Evolutionary conservation across 306 rosid species (phyloP).

Genomic region (Cicer cuneatum): DNA sequence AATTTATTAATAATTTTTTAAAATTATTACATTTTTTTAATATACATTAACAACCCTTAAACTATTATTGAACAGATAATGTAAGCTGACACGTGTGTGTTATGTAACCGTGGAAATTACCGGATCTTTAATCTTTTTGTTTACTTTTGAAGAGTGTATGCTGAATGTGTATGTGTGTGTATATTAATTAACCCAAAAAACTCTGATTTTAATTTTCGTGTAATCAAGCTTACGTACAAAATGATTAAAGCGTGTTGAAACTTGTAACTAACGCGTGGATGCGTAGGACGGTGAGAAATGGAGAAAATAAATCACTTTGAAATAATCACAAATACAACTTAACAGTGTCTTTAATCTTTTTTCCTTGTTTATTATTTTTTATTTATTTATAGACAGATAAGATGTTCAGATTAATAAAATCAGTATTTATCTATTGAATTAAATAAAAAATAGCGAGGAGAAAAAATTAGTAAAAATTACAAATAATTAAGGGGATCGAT

Average conservation of each 20-base stretch:
- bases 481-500: no score
- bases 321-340: not conserved
- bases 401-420: no score
- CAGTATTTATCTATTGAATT: no score
- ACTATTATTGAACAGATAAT: no score
- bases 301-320: not conserved
- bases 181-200: not conserved
- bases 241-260: constrained; percentile 22
- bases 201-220: not conserved
- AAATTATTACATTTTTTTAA: no score
- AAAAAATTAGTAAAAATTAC: no score
- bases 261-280: constrained; percentile 21
- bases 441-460: no score
- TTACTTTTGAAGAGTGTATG: not conserved
- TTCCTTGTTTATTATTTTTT: no score
- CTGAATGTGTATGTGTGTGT: not conserved
- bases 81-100: no score
- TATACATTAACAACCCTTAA: no score
- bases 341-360: not conserved
- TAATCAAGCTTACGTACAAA: constrained; percentile 27
- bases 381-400: no score
- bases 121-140: not conserved
- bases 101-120: not conserved
- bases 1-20: no score
- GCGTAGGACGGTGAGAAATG: not conserved